Conservation (phyloP, 495 filamentous ascomycete genomes). For the Aspergillus hancockii region DNA sequence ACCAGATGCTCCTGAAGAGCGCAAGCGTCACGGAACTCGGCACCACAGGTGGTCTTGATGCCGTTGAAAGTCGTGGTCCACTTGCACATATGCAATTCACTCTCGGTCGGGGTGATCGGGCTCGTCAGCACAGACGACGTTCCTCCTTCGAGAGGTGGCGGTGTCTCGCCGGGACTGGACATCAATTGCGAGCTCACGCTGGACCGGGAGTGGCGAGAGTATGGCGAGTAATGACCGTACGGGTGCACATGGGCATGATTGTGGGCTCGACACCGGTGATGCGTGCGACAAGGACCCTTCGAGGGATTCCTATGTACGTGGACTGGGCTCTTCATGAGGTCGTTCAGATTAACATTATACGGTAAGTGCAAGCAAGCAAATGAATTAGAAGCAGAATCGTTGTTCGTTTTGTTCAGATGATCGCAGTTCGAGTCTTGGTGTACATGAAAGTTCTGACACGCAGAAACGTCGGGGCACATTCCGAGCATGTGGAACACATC, state of each 20-base stretch:
- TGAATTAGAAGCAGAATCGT: constrained; percentile 17
- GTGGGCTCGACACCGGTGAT: constrained; percentile 41
- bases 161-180: constrained; percentile 43
- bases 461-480: constrained; percentile 37
- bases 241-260: constrained; percentile 33
- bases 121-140: constrained; percentile 43
- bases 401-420: constrained; percentile 17
- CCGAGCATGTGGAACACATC: constrained; percentile 48
- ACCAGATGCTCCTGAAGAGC: constrained; percentile 47
- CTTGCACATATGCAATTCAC: constrained; percentile 38
- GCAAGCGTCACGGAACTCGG: constrained; percentile 35
- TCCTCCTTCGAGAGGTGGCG: constrained; percentile 45
- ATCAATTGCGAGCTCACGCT: constrained; percentile 45
- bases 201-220: constrained; percentile 43
- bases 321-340: constrained; percentile 32
- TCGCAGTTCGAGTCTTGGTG: constrained; percentile 22
- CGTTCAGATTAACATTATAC: constrained; percentile 13
- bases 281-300: constrained; percentile 39
- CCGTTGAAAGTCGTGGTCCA: constrained; percentile 36
- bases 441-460: constrained; percentile 32
- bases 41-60: constrained; percentile 34
- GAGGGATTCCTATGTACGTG: constrained; percentile 22
- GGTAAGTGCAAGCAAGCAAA: constrained; percentile 34
- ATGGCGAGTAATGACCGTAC: constrained; percentile 39
- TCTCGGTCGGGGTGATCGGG: constrained; percentile 38